These are phyloP conservation scores for Venturia carpophila DNA, from an alignment of 2,329 filamentous ascomycete species.

Conservation along the genomic window DNA sequence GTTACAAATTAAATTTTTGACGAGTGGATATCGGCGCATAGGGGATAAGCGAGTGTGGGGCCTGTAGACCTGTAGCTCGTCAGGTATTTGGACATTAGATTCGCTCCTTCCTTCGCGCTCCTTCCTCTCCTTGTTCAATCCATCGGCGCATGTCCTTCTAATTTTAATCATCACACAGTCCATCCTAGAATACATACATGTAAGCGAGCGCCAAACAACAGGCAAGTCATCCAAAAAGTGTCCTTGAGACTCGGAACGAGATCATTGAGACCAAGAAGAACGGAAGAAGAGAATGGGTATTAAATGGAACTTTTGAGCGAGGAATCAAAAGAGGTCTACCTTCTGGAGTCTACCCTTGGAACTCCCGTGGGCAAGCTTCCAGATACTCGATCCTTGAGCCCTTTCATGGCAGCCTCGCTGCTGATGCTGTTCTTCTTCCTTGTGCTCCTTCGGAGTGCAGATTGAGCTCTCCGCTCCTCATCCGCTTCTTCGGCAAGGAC, in stretches of 20 bases:
- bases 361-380: constrained; percentile 22
- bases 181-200: neutral
- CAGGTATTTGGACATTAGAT: constrained; percentile 21
- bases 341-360: constrained; percentile 13
- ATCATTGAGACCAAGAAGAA: neutral
- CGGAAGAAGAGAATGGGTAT: neutral
- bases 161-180: neutral
- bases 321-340: neutral
- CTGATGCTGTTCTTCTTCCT: constrained; percentile 26
- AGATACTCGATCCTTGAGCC: constrained; percentile 26
- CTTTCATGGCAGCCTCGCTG: constrained; percentile 24
- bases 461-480: constrained; percentile 30
- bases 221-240: neutral
- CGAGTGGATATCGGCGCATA: too few relatives aligned
- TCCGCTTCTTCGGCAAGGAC: constrained; percentile 33
- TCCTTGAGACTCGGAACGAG: neutral
- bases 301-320: neutral
- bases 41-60: constrained; percentile 1
- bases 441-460: constrained; percentile 22
- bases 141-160: neutral
- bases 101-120: constrained; percentile 22
- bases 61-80: neutral
- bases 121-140: neutral
- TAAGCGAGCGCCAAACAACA: neutral
- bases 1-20: neutral